A percentile compares a stretch with the other conserved stretches of the same genome.
Conservation (phyloP, 2,329 filamentous ascomycete genomes). For the Claviceps spartinae region DNA sequence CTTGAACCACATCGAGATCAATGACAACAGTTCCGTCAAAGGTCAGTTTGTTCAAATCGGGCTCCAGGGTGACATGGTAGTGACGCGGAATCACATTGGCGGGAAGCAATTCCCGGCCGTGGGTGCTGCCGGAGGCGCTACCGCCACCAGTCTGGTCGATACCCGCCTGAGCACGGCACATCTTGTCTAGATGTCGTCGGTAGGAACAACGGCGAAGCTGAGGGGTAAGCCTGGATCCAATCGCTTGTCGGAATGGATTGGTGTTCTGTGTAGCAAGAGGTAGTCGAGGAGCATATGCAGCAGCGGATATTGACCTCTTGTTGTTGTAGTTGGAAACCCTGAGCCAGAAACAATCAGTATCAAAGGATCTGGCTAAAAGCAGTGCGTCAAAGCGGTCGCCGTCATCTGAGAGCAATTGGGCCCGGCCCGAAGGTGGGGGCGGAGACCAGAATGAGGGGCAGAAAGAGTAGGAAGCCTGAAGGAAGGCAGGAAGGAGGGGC, state of each 20-base stretch:
- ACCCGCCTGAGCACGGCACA: slow-evolving; percentile 43
- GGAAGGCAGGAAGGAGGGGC: neutral
- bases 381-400: slow-evolving; percentile 4
- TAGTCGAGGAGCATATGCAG: neutral
- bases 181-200: slow-evolving; percentile 43
- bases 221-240: slow-evolving; percentile 4
- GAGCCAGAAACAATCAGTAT: neutral
- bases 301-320: slow-evolving; percentile 2
- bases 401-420: neutral
- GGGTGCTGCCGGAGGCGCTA: slow-evolving; percentile 10
- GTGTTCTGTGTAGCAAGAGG: neutral
- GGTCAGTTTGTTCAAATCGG: slow-evolving; percentile 74
- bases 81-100: slow-evolving; percentile 84
- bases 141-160: slow-evolving; percentile 22
- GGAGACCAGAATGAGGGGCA: neutral
- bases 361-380: slow-evolving; percentile 2
- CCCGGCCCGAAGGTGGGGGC: neutral
- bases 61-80: slow-evolving; percentile 85
- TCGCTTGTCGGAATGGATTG: neutral
- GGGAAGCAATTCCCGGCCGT: slow-evolving; percentile 65
- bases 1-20: slow-evolving; percentile 74
- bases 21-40: slow-evolving; percentile 73
- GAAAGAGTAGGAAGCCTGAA: neutral
- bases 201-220: slow-evolving; percentile 54
- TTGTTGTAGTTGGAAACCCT: neutral